phyloP scores from a whole-genome alignment of 257 asterid species.

The Mentha longifolia region DNA sequence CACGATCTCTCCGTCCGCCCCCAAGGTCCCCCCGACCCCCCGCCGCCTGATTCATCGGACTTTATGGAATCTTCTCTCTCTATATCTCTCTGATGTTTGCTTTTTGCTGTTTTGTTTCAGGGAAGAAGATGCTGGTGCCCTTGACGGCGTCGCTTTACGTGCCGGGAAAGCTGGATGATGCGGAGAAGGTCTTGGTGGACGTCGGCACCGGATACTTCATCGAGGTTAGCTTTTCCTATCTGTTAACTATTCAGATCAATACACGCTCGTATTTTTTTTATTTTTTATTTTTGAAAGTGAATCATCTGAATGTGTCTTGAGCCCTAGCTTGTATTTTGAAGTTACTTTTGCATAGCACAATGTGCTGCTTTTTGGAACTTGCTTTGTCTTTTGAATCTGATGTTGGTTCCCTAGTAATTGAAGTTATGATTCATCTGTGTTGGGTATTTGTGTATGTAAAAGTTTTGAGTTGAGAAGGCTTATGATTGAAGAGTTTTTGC shows the following conservation, averaged over 20 bases:
- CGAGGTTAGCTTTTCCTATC: conserved; percentile 53
- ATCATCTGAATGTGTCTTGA: background rate
- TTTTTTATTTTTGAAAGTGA: background rate
- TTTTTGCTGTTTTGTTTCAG: conserved; percentile 34
- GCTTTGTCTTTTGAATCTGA: background rate
- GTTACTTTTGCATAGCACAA: background rate
- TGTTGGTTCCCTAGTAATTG: conserved; percentile 6
- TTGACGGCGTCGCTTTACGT: conserved; percentile 90
- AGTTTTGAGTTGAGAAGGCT: background rate
- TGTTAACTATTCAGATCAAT: background rate
- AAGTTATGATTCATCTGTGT: background rate
- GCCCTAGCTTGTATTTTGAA: background rate
- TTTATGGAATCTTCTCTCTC: background rate
- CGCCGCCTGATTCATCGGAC: too few relatives aligned
- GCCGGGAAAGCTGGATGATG: conserved; percentile 81
- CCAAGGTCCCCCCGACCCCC: conserved; percentile 41
- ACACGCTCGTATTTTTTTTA: background rate
- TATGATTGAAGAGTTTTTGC: conserved; percentile 6
- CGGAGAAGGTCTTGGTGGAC: conserved; percentile 88
- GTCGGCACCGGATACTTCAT: conserved; percentile 96
- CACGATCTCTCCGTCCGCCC: conserved; percentile 84
- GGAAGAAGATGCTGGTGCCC: conserved; percentile 90
- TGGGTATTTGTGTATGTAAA: background rate
- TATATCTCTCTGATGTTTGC: background rate
- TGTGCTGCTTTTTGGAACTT: background rate